These are phyloP conservation scores for Perkinsus chesapeaki DNA, from an alignment of 169 alveolate species.

Conservation along the genomic window DNA sequence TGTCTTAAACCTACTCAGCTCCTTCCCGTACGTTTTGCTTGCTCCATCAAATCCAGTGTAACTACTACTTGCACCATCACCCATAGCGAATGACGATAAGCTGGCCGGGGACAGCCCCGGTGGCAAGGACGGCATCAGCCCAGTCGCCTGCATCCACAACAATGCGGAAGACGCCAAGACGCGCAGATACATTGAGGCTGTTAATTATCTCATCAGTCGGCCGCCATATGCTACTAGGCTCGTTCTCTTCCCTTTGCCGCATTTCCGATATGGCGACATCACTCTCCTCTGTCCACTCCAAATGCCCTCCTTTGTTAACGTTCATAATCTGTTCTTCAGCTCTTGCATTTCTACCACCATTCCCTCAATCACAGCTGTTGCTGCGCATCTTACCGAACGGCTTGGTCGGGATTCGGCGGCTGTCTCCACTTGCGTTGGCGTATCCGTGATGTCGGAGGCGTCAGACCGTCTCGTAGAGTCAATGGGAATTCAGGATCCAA, in stretches of 20 bases:
- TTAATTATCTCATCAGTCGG: background rate
- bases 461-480: background rate
- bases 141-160: background rate
- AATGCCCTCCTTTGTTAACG: background rate
- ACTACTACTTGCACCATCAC: background rate
- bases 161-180: background rate
- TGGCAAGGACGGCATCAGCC: background rate
- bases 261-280: background rate
- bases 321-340: background rate
- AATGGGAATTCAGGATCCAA: background rate
- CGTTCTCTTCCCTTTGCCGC: background rate
- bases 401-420: background rate
- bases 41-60: background rate
- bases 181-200: background rate
- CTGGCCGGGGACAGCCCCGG: background rate
- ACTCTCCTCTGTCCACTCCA: background rate
- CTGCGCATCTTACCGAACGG: background rate
- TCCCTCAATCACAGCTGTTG: background rate
- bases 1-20: background rate
- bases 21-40: background rate
- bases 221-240: background rate
- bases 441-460: background rate
- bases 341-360: background rate
- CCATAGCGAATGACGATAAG: background rate
- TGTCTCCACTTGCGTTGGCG: background rate